These are phyloP conservation scores for Phaeosphaeria sp. DNA, from an alignment of 2,329 filamentous ascomycete species.

Conservation along the genomic window DNA sequence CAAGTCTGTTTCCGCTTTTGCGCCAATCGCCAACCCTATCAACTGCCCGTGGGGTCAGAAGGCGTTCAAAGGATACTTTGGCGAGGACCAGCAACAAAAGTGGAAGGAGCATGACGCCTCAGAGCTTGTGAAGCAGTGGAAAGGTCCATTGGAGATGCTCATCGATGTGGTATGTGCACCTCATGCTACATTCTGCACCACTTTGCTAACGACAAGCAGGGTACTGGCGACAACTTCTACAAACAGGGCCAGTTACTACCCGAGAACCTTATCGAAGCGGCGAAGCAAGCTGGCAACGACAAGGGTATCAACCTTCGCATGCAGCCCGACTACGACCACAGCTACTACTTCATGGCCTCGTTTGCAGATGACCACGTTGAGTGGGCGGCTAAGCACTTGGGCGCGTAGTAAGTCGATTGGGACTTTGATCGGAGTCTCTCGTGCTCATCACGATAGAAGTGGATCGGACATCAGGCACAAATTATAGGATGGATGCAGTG, in stretches of 20 bases:
- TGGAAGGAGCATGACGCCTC: constrained; percentile 94
- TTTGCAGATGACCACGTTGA: constrained; percentile 91
- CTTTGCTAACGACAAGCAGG: constrained; percentile 57
- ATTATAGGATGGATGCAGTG: constrained; percentile 21
- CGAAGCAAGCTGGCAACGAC: constrained; percentile 73
- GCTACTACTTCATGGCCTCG: constrained; percentile 93
- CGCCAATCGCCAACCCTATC: constrained; percentile 85
- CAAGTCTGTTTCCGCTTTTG: constrained; percentile 86
- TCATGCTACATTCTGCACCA: no score
- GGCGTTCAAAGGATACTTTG: constrained; percentile 91
- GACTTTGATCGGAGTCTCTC: background rate
- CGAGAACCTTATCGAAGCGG: constrained; percentile 87
- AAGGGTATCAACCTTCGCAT: constrained; percentile 79
- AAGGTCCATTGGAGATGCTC: constrained; percentile 74
- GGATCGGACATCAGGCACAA: constrained; percentile 29
- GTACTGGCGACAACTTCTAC: constrained; percentile 95
- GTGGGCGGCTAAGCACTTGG: constrained; percentile 86
- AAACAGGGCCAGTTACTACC: constrained; percentile 90
- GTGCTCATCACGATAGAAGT: constrained; percentile 45
- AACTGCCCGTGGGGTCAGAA: constrained; percentile 94
- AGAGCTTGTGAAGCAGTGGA: constrained; percentile 81
- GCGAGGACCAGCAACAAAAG: constrained; percentile 70
- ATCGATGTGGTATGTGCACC: constrained; percentile 85
- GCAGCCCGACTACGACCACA: constrained; percentile 93
- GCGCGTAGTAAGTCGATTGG: constrained; percentile 56